Base-by-base conservation (phyloP, 441 rosid species). In the Gossypium laxum region DNA sequence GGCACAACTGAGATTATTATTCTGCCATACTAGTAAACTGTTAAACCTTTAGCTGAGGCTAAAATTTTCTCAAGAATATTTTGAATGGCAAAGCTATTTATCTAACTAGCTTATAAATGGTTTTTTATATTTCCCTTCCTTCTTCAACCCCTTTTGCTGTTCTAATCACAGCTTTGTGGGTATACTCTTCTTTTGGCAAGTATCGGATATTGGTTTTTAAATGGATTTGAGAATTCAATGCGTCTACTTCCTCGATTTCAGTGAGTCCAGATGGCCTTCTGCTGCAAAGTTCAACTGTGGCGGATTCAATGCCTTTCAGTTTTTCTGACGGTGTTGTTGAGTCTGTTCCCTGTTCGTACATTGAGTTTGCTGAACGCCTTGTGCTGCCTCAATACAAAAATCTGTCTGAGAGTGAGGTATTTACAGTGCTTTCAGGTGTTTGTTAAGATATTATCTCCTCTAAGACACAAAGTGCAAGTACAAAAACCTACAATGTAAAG, bases 211-310 rank as follows among this genome's bases (percentile, higher is more conserved):
- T n/a, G 2, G 5, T 55, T 52, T 8, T 11, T 18, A 66, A 72
- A 52, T 10, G 63, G 34, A 47, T 22, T 32, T 56, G 4, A 65
- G 19, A 75, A 47, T 63, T 26, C 45, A 45, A 34, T 68, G 30
- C 66, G 54, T 34, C 43, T 30, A 19, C 14, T 63, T 54, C 61
- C 59, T 73, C n/a, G 62, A 19, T 68, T 74, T 26, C 87, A 93
- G 96, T 88, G 85, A 93, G 98, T 75, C 95, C 95, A 17, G 98
- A 93, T 73, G 94, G 95, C 59, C 91, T 91, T 76, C 82, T 93
- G 77, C 88, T 65, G 64, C 97, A 93, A 88, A 93, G 97, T 68
- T 93, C 98, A 71, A 89, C 96, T 0, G 91, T 89, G 19, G 97
- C 97, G 24, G 98, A 93, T 71, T 80, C 93, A 0, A 54, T 78